Base-by-base conservation (phyloP, 208 protist species). In the Trypanosoma rangeli region DNA sequence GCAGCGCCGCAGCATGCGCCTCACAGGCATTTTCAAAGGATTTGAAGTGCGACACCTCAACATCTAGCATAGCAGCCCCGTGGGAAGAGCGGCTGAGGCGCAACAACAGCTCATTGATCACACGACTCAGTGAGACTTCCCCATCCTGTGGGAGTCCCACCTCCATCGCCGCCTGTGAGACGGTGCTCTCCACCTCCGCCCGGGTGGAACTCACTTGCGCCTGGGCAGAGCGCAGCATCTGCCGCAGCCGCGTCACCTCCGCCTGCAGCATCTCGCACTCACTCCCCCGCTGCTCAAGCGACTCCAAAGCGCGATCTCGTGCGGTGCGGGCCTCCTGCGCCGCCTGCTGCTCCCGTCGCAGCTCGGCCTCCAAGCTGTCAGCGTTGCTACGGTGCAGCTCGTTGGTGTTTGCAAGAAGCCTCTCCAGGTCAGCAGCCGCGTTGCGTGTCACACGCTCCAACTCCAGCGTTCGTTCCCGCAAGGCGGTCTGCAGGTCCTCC, bases 401-500 rank as follows among this genome's bases (percentile, higher is more conserved):
- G 5, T 28, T 28, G 10, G 35, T 28, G 42, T 57, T 55, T n/a
- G 31, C 29, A 37, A 56, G 33, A 15, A 29, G 57, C 24, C 16
- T 54, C 46, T 65, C 54, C 15, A 61, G 39, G 42, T 63, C 48
- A 10, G 55, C 29, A 8, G 48, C 56, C 0, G 70, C 37, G 13
- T 86, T 75, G 53, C 78, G 78, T 29, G 57, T 53, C 5, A 59
- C 54, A 35, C 71, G 69, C 57, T 89, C 81, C 35, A 85, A 31
- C 67, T 82, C 74, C 16, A 67, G 26, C 1, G 76, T 77, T 58
- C 73, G 69, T 63, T 85, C 71, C 65, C 86, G 80, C 59, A 88
- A 63, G 44, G 77, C 64, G 63, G 71, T 53, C 64, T 80, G 76
- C 33, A 89, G 70, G 28, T 70, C 26, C 20, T 46, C 48, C n/a